These are phyloP conservation scores for Aspergillus campestris DNA, from an alignment of 495 filamentous ascomycete species.

Conservation along the genomic window DNA sequence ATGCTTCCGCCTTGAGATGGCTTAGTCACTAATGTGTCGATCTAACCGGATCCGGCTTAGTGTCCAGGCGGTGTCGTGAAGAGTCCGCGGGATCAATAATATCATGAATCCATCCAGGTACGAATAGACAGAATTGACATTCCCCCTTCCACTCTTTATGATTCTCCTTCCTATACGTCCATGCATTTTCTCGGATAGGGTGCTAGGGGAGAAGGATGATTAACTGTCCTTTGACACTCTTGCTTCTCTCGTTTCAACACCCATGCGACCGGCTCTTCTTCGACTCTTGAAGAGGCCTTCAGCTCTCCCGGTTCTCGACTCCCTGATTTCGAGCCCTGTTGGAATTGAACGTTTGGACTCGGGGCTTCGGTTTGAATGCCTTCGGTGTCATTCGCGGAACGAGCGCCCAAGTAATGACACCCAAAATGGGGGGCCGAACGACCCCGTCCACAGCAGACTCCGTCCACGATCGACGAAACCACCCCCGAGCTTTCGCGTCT, in stretches of 20 bases:
- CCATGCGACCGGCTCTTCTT: conserved; percentile 47
- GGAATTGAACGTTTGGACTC: conserved; percentile 31
- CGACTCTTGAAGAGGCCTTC: conserved; percentile 46
- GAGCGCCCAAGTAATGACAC: background rate
- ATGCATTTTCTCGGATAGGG: background rate
- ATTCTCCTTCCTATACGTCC: background rate
- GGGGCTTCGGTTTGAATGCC: conserved; percentile 14
- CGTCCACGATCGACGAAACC: conserved; percentile 5
- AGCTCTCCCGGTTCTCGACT: conserved; percentile 40
- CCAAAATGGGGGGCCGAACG: conserved; percentile 2
- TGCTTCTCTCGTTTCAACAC: conserved; percentile 14
- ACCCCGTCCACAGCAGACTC: background rate
- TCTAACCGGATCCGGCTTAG: conserved; percentile 18
- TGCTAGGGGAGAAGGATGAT: conserved; percentile 21
- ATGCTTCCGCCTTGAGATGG: conserved; percentile 25
- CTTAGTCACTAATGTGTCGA: conserved; percentile 15
- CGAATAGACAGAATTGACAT: conserved; percentile 1
- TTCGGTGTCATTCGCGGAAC: conserved; percentile 22
- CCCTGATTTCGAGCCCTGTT: conserved; percentile 28
- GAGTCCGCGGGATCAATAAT: conserved; percentile 2
- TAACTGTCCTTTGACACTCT: conserved; percentile 7
- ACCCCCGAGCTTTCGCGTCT: conserved; percentile 21
- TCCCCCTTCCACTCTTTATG: background rate
- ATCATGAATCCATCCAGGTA: background rate
- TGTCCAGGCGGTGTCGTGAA: conserved; percentile 8